A percentile compares a stretch with the other conserved stretches of the same genome.
These are phyloP conservation scores for Alternaria angustiovoidea DNA, from an alignment of 2,329 filamentous ascomycete species.

Conservation along the genomic window DNA sequence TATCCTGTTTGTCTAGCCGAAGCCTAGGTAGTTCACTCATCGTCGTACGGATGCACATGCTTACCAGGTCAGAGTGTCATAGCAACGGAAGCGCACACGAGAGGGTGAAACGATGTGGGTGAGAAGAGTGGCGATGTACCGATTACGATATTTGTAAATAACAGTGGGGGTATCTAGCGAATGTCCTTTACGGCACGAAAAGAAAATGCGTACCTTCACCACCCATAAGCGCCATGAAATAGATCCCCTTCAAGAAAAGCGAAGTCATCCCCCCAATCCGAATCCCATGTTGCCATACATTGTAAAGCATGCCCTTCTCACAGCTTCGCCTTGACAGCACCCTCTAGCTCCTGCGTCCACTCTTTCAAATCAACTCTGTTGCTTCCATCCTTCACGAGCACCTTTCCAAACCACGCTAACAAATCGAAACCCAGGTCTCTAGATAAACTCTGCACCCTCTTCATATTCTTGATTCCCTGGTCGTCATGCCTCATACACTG, in stretches of 20 bases:
- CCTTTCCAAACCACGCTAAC: conserved; percentile 49
- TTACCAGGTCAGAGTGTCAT: neutral
- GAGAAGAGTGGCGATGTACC: neutral
- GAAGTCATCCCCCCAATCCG: neutral
- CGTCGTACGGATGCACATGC: neutral
- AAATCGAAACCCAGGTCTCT: conserved; percentile 35
- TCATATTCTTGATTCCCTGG: conserved; percentile 37
- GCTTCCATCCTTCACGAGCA: conserved; percentile 40
- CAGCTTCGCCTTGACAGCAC: neutral
- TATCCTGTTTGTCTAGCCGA: neutral
- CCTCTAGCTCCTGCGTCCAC: conserved; percentile 35
- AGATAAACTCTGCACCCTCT: conserved; percentile 42
- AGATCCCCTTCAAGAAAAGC: neutral
- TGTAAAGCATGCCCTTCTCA: neutral
- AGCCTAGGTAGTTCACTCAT: neutral
- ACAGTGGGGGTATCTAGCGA: conserved; percentile 1
- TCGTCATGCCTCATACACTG: conserved; percentile 51
- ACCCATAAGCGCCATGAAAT: neutral
- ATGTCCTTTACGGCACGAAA: neutral
- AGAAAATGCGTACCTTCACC: neutral
- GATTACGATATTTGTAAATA: neutral
- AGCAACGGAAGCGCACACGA: neutral
- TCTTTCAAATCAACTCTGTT: conserved; percentile 44
- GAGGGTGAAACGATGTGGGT: neutral
- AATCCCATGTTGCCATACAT: too few relatives aligned